Conservation (phyloP, 225 moss, liverwort and hornwort species). For the Pseudoscleropodium purum region DNA sequence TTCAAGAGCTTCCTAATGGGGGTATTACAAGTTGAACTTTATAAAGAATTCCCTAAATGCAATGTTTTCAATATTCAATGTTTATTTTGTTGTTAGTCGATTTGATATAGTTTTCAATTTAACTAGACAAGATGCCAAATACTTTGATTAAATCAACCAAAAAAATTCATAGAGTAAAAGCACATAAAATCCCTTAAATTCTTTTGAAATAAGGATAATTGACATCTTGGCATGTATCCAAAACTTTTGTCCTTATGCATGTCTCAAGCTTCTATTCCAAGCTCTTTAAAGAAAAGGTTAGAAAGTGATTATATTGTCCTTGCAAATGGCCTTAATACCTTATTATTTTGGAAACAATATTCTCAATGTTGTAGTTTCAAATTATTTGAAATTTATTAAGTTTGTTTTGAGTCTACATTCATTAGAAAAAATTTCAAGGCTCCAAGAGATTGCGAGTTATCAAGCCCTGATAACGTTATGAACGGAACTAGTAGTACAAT, state of each 20-base stretch:
- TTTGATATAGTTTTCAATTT: background rate
- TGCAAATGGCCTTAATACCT: background rate
- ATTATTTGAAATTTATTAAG: background rate
- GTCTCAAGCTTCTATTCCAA: background rate
- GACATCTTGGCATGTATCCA: rapidly evolving
- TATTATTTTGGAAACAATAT: background rate
- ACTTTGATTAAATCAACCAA: background rate
- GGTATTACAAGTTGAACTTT: background rate
- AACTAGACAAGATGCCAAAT: rapidly evolving
- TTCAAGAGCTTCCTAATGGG: rapidly evolving
- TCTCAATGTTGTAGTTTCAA: background rate
- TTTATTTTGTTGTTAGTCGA: background rate
- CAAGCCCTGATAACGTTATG: too few species aligned
- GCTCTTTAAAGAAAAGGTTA: background rate
- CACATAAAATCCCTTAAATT: too few species aligned
- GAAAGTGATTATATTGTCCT: background rate
- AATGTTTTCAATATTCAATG: background rate
- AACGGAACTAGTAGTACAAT: too few species aligned
- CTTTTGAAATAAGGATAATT: rapidly evolving
- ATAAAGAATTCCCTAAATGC: background rate
- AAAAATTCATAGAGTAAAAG: background rate
- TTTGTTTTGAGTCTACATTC: background rate
- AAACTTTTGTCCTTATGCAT: background rate
- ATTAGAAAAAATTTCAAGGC: too few species aligned
- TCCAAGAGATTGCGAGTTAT: too few species aligned